Percentiles rank a stretch among this genome's conserved stretches.
Conservation (phyloP, 2,329 filamentous ascomycete genomes). For the Dothiorella sarmentorum region DNA sequence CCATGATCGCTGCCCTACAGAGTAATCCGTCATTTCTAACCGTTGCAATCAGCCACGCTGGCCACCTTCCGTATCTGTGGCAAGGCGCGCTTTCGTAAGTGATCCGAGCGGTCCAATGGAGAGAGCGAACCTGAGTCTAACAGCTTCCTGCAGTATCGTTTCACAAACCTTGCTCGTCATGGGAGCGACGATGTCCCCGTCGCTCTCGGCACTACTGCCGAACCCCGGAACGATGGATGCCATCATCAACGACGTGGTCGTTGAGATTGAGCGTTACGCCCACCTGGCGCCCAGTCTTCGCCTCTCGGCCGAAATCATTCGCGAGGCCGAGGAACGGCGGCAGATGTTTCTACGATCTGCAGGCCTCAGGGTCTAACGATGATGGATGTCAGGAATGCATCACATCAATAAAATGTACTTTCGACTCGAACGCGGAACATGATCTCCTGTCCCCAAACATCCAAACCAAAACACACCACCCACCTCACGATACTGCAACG, state of each 20-base stretch:
- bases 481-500: constrained; percentile 3
- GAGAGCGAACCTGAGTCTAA: neutral
- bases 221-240: constrained; percentile 59
- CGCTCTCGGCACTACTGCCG: constrained; percentile 63
- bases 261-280: constrained; percentile 71
- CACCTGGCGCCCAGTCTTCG: constrained; percentile 72
- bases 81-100: constrained; percentile 65
- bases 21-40: constrained; percentile 10
- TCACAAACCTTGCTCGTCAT: constrained; percentile 79
- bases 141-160: constrained; percentile 59
- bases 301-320: constrained; percentile 74
- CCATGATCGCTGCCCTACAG: constrained; percentile 7
- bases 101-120: neutral
- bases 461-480: neutral
- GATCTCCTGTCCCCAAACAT: constrained; percentile 10
- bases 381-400: neutral
- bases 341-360: constrained; percentile 53
- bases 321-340: constrained; percentile 69
- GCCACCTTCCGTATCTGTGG: constrained; percentile 82
- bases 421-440: constrained; percentile 4
- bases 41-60: constrained; percentile 59
- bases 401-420: constrained; percentile 3
- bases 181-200: constrained; percentile 77
- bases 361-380: constrained; percentile 14
- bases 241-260: constrained; percentile 73